These are phyloP conservation scores for Globisporangium takayamanum DNA, from an alignment of 352 stramenopile genomes.

Conservation along the genomic window DNA sequence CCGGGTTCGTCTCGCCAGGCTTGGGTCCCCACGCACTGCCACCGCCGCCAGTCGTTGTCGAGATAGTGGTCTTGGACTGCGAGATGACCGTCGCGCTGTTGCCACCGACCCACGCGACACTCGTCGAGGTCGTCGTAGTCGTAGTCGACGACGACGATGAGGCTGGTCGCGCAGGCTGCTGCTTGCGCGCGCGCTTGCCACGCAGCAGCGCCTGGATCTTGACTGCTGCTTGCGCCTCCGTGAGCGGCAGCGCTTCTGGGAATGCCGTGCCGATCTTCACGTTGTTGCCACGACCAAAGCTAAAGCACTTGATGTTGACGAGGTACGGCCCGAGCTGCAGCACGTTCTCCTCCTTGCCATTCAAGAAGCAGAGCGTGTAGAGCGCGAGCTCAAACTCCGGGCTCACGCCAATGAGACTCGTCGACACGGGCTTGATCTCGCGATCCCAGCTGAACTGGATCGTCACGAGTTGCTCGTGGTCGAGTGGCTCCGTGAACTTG, in stretches of 20 bases:
- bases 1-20: constrained; percentile 17
- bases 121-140: constrained; percentile 6
- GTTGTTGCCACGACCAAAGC: constrained; percentile 63
- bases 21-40: constrained; percentile 10
- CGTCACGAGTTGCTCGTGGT: constrained; percentile 91
- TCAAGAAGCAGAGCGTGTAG: constrained; percentile 95
- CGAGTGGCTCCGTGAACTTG: constrained; percentile 61
- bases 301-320: constrained; percentile 88
- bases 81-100: constrained; percentile 8
- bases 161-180: constrained; percentile 4
- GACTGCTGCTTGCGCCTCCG: constrained; percentile 57
- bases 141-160: background rate
- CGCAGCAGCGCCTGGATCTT: constrained; percentile 72
- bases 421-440: constrained; percentile 88
- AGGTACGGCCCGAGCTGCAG: constrained; percentile 83
- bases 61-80: constrained; percentile 1
- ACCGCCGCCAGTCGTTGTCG: constrained; percentile 15
- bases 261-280: constrained; percentile 81
- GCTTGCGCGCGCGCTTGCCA: constrained; percentile 32
- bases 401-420: constrained; percentile 91
- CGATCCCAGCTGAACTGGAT: constrained; percentile 92
- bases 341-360: constrained; percentile 83
- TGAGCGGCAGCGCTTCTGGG: constrained; percentile 66
- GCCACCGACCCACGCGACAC: constrained; percentile 10
- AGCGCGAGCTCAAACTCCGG: constrained; percentile 96